phyloP scores from a whole-genome alignment of 2,329 filamentous ascomycete species.

The Monosporascus sp. region DNA sequence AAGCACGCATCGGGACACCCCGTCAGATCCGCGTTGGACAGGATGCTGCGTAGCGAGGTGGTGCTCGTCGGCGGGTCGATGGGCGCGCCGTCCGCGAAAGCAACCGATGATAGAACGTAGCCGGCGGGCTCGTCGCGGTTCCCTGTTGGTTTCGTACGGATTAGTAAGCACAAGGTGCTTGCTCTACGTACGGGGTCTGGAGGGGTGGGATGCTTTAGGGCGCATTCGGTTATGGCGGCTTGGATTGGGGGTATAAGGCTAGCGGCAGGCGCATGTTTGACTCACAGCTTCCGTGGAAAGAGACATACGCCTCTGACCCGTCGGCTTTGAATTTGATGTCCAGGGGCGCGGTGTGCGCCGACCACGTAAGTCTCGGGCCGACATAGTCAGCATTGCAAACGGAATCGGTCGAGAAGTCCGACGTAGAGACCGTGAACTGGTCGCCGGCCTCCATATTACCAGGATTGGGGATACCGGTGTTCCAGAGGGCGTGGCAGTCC shows the following conservation, averaged over 20 bases:
- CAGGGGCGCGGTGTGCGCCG: slow-evolving; percentile 65
- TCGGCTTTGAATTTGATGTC: slow-evolving; percentile 62
- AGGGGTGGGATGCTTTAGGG: no score
- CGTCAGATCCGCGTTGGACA: slow-evolving; percentile 49
- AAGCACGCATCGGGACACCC: slow-evolving; percentile 55
- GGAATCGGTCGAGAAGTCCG: slow-evolving; percentile 33
- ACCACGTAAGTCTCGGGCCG: slow-evolving; percentile 51
- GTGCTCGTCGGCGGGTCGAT: slow-evolving; percentile 35
- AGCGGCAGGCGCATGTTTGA: slow-evolving; percentile 7
- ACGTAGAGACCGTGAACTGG: slow-evolving; percentile 41
- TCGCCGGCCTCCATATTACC: slow-evolving; percentile 39
- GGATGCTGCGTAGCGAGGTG: slow-evolving; percentile 44
- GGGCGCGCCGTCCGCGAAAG: slow-evolving; percentile 41
- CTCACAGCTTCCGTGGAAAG: slow-evolving; percentile 68
- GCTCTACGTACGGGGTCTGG: no score
- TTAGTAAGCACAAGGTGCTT: no score
- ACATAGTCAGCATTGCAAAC: slow-evolving; percentile 38
- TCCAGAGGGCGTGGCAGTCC: slow-evolving; percentile 63
- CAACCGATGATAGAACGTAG: slow-evolving; percentile 39
- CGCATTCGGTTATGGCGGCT: no score
- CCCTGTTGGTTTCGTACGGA: slow-evolving; percentile 22
- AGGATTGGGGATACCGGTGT: slow-evolving; percentile 38
- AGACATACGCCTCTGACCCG: slow-evolving; percentile 57
- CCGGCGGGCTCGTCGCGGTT: slow-evolving; percentile 38
- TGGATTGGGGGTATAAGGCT: no score